A percentile compares a stretch with the other conserved stretches of the same genome.
Conservation (phyloP, 208 protist genomes). For the Trypanosoma lewisi region DNA sequence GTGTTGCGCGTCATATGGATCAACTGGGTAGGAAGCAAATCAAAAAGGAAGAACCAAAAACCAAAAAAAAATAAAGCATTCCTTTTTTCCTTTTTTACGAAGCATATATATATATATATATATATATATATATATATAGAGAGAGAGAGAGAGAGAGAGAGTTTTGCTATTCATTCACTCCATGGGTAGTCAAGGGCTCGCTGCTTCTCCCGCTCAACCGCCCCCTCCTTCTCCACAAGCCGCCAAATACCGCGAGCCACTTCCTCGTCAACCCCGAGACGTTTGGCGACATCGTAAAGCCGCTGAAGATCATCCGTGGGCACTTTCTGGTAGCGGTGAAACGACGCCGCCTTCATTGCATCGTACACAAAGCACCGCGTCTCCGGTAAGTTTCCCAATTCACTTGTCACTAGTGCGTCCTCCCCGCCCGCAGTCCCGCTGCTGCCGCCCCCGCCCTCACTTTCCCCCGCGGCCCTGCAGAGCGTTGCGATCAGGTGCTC, state of each 20-base stretch:
- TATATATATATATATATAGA: background rate
- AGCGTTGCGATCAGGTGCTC: conserved; percentile 36
- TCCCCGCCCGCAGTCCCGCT: background rate
- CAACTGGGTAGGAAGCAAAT: too few relatives aligned
- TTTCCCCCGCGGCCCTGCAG: conserved; percentile 16
- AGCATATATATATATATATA: background rate
- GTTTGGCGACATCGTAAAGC: conserved; percentile 30
- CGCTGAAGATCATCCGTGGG: conserved; percentile 39
- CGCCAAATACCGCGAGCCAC: conserved; percentile 54
- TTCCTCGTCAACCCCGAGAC: conserved; percentile 46
- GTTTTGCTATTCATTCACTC: conserved; percentile 29
- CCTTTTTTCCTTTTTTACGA: background rate
- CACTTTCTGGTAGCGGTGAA: conserved; percentile 50
- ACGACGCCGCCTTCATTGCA: conserved; percentile 67
- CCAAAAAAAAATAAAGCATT: too few relatives aligned
- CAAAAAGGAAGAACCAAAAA: too few relatives aligned
- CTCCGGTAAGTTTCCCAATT: conserved; percentile 39
- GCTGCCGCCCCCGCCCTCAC: background rate
- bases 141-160: background rate
- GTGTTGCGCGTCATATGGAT: too few relatives aligned
- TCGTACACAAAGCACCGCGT: conserved; percentile 86
- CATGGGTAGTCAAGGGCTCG: conserved; percentile 55
- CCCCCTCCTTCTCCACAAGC: conserved; percentile 57
- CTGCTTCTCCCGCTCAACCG: conserved; percentile 64
- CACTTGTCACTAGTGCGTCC: conserved; percentile 21